A percentile compares a stretch with the other conserved stretches of the same genome.
Conservation (phyloP, 2,329 filamentous ascomycete genomes). For the Fusarium brevicatenulatum region DNA sequence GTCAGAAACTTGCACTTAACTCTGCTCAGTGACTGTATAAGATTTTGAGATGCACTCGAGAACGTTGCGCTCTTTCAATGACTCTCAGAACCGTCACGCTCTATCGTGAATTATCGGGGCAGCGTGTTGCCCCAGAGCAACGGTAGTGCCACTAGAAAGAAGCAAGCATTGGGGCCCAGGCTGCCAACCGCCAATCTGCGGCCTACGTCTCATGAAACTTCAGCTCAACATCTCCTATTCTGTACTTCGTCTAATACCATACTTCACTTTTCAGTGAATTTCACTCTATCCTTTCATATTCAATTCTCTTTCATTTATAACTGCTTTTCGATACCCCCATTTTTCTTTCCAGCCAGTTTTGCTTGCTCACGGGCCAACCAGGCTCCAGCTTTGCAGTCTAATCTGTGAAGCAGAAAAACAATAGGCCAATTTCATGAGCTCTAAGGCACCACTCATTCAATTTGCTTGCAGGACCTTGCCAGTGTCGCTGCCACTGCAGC, state of each 20-base stretch:
- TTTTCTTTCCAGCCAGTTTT: neutral
- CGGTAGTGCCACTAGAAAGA: conserved; percentile 31
- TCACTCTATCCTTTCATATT: neutral
- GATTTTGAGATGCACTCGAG: neutral
- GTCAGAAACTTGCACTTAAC: accelerated
- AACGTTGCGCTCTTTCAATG: neutral
- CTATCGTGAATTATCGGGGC: conserved; percentile 44
- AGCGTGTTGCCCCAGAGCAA: conserved; percentile 44
- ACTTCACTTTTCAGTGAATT: neutral
- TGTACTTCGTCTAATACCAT: neutral
- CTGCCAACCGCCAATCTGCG: conserved; percentile 30
- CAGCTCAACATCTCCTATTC: conserved; percentile 8
- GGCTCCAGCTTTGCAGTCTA: neutral
- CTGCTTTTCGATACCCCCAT: conserved; percentile 2
- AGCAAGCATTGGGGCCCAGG: conserved; percentile 27
- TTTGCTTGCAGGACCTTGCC: neutral
- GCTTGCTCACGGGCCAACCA: neutral
- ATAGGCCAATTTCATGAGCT: conserved; percentile 1
- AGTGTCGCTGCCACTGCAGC: neutral
- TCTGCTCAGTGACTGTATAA: no score
- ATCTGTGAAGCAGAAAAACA: conserved; percentile 11
- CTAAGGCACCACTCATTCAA: neutral
- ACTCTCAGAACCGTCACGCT: neutral
- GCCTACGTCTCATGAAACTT: conserved; percentile 28
- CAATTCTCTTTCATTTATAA: neutral